Base-by-base conservation (phyloP, 208 protist species). In the Leishmania turanica region DNA sequence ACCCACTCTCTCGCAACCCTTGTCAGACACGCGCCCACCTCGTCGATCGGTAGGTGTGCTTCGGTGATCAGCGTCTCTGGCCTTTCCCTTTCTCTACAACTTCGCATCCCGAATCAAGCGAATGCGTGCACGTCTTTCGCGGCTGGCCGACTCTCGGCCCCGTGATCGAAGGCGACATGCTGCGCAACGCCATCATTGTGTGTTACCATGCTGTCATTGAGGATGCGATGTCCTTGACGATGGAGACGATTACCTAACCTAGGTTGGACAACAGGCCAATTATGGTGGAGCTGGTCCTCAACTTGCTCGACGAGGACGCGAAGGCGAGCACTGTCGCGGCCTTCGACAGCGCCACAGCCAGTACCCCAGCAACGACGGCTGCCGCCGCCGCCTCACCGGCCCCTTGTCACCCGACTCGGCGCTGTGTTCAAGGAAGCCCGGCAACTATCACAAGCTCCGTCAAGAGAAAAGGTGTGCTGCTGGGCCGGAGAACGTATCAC, bases 231-330 rank as follows among this genome's bases (percentile, higher is more conserved):
- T 71, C 71, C 1, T 72, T 78, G 2, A 78, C 80, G 34, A 79
- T 90, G 64, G 75, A 81, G 54, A 80, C 80, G 45, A 66, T 90
- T 17, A 82, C 80, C 3, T 66, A 78, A 42, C 75, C 64, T 1
- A 73, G 73, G 27, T 80, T 75, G 9, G 49, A 49, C 4, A 87
- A 81, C 70, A 13, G 17, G 0, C 40, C 83, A 3, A 66, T 85
- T 9, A 73, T 85, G 49, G 80, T 80, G 1, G 83, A 87, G 79
- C 72, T 90, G 21, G 80, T 56, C 13, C 68, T 86, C 13, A 78
- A 85, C 69, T 84, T 73, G 70, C 82, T 88, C 64, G 84, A 87
- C 60, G 11, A 27, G 7, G 70, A 86, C 51, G 75, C 70, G 6
- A 87, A 84, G 79, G 45, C 5, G 0, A 76, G 71, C 58, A 65